These are phyloP conservation scores for Phytophthora meadii DNA, from an alignment of 352 stramenopile genomes.

Conservation along the genomic window DNA sequence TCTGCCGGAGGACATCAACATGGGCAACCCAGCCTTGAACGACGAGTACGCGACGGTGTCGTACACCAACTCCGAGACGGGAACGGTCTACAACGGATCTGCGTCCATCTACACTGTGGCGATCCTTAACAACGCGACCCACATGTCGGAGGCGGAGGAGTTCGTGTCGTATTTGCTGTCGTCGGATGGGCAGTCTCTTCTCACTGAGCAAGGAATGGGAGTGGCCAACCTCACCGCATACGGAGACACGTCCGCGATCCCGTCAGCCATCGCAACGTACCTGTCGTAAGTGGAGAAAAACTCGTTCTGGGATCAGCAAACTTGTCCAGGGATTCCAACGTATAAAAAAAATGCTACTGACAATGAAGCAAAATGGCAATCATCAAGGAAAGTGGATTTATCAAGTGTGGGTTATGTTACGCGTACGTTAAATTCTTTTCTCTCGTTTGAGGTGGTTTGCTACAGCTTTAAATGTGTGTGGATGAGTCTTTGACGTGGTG, in stretches of 20 bases:
- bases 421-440: background rate
- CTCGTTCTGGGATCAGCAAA: background rate
- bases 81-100: constrained; percentile 42
- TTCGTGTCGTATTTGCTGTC: constrained; percentile 41
- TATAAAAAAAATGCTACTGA: too few species aligned
- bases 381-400: background rate
- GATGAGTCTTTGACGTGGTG: background rate
- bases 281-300: constrained; percentile 23
- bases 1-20: constrained; percentile 40
- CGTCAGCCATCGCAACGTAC: constrained; percentile 30
- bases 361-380: too few species aligned
- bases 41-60: constrained; percentile 38
- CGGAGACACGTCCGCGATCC: constrained; percentile 29
- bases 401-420: background rate
- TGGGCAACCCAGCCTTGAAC: constrained; percentile 34
- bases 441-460: constrained; percentile 1
- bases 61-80: constrained; percentile 43
- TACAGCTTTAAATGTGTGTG: background rate
- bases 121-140: constrained; percentile 42
- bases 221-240: constrained; percentile 41
- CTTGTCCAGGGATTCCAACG: background rate
- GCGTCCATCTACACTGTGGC: constrained; percentile 43
- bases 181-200: constrained; percentile 31
- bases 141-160: constrained; percentile 40
- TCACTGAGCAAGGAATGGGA: constrained; percentile 35